These are phyloP conservation scores for Fusarium paranaense DNA, from an alignment of 2,329 filamentous ascomycete species.

Conservation along the genomic window DNA sequence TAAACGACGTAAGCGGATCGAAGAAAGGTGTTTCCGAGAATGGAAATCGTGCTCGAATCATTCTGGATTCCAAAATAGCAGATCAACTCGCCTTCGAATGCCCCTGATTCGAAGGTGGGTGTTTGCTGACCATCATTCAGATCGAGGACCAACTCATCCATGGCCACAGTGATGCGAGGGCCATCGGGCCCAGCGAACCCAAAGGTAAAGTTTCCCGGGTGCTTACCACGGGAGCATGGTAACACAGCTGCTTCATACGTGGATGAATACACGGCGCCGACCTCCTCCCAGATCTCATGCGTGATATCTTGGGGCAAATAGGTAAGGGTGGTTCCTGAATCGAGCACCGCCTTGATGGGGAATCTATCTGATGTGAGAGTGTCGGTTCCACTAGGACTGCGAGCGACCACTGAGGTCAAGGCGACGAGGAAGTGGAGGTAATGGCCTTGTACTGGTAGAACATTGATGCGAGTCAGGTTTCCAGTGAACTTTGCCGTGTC, in stretches of 20 bases:
- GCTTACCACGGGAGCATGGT: slow-evolving; percentile 61
- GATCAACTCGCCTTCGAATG: slow-evolving; percentile 57
- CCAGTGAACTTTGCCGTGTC: slow-evolving; percentile 80
- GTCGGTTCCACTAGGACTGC: slow-evolving; percentile 63
- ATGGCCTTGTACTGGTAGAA: slow-evolving; percentile 56
- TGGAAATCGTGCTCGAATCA: slow-evolving; percentile 54
- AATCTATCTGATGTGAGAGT: slow-evolving; percentile 55
- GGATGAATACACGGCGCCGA: slow-evolving; percentile 61
- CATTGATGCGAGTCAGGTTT: slow-evolving; percentile 69
- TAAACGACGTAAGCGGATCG: slow-evolving; percentile 72
- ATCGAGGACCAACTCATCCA: slow-evolving; percentile 68
- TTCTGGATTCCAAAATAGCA: slow-evolving; percentile 71
- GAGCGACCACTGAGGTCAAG: slow-evolving; percentile 60
- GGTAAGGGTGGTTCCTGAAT: slow-evolving; percentile 79
- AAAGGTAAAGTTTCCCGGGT: slow-evolving; percentile 64
- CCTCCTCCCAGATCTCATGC: slow-evolving; percentile 63
- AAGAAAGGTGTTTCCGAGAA: slow-evolving; percentile 70
- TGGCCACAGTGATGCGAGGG: slow-evolving; percentile 62
- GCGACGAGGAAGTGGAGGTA: slow-evolving; percentile 62
- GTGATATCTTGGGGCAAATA: slow-evolving; percentile 75
- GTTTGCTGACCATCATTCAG: slow-evolving; percentile 49
- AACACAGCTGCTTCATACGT: slow-evolving; percentile 57
- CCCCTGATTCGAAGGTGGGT: slow-evolving; percentile 54
- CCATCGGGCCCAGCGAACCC: slow-evolving; percentile 62
- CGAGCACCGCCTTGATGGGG: slow-evolving; percentile 73